phyloP scores from a whole-genome alignment of 176 grass and related monocot species.

The Ensete ventricosum region DNA sequence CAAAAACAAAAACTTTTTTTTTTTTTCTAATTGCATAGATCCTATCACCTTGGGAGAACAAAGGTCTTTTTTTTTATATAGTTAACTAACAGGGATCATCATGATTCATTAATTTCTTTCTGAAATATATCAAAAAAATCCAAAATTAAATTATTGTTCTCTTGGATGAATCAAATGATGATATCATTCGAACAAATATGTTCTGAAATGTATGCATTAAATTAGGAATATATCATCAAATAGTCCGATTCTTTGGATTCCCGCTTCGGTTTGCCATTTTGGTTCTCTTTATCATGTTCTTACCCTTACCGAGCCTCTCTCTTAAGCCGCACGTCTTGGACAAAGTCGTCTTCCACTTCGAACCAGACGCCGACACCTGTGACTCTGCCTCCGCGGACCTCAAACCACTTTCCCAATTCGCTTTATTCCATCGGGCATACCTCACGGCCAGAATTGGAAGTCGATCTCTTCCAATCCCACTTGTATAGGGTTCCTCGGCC shows the following conservation, averaged over 20 bases:
- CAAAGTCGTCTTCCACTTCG: conserved; percentile 9
- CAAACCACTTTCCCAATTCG: conserved; percentile 8
- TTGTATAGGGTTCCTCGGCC: conserved; percentile 13
- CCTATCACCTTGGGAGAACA: too few relatives aligned
- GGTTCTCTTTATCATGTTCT: too few relatives aligned
- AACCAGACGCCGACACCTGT: not conserved
- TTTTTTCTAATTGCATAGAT: too few relatives aligned
- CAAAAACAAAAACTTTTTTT: accelerated
- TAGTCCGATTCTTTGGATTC: not conserved
- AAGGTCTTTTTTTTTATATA: too few relatives aligned
- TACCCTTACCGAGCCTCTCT: not conserved
- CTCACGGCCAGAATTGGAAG: conserved; percentile 11
- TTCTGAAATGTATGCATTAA: too few relatives aligned
- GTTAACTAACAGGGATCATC: too few relatives aligned
- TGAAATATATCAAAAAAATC: too few relatives aligned
- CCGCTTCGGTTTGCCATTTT: not conserved
- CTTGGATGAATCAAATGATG: too few relatives aligned
- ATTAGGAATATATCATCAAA: too few relatives aligned
- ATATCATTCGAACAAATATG: too few relatives aligned
- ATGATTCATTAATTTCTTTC: too few relatives aligned
- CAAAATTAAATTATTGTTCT: too few relatives aligned
- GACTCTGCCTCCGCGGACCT: not conserved
- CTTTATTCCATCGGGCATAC: not conserved
- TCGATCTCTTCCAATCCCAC: conserved; percentile 15
- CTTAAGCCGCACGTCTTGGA: not conserved